phyloP scores from a whole-genome alignment of 768 basidiomycete species.

The Amanita molliuscula region DNA sequence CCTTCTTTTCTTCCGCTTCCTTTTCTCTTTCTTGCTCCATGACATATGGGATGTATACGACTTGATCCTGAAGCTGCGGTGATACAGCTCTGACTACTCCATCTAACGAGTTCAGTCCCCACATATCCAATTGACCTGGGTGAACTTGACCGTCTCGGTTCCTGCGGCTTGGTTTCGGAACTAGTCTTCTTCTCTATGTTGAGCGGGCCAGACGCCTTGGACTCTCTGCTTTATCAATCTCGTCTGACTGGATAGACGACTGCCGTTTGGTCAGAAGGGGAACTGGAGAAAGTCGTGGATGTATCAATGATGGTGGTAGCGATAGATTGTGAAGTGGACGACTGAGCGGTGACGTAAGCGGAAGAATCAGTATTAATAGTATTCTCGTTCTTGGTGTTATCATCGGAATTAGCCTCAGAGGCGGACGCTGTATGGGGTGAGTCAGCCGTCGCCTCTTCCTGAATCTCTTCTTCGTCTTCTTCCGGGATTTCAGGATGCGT shows the following conservation, averaged over 20 bases:
- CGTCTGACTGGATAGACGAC: neutral
- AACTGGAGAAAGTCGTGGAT: neutral
- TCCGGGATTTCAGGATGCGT: slow-evolving; percentile 57
- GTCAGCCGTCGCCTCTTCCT: slow-evolving; percentile 13
- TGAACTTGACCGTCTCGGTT: slow-evolving; percentile 1
- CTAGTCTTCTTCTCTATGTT: neutral
- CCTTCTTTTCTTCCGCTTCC: slow-evolving; percentile 9
- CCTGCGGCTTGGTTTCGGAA: neutral
- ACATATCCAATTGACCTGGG: slow-evolving; percentile 1
- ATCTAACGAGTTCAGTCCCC: neutral
- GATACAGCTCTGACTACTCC: slow-evolving; percentile 2
- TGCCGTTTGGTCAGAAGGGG: neutral
- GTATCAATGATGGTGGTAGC: neutral
- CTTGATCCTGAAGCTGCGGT: neutral
- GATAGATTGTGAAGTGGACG: neutral
- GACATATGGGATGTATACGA: neutral
- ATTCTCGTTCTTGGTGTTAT: neutral
- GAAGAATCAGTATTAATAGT: neutral
- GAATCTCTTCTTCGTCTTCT: slow-evolving; percentile 54
- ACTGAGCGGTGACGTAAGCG: neutral
- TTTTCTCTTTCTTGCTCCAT: neutral
- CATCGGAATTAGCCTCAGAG: neutral
- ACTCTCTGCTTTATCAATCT: neutral
- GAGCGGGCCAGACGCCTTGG: neutral
- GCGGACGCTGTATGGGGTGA: slow-evolving; percentile 11